Evolutionary conservation across 768 basidiomycete genomes (phyloP).

Genomic region (Leccinum arenicola): DNA sequence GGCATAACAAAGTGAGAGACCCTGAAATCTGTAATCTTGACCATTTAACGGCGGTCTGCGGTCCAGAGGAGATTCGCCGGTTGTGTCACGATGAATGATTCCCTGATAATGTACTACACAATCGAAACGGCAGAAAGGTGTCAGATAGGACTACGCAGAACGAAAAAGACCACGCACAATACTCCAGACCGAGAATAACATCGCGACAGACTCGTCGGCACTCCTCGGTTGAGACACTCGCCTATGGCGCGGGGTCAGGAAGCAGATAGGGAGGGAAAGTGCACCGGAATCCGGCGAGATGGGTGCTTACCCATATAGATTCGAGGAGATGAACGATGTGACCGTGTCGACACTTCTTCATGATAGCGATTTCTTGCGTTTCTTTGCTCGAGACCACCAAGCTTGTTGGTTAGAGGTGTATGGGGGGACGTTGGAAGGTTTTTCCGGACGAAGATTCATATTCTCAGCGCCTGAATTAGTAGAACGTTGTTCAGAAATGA

Average conservation of each 20-base stretch:
- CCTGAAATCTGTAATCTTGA: slow-evolving; percentile 98
- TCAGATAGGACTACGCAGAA: slow-evolving; percentile 7
- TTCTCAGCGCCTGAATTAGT: slow-evolving; percentile 56
- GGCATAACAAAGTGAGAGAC: slow-evolving; percentile 92
- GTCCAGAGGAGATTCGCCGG: slow-evolving; percentile 96
- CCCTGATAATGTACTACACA: slow-evolving; percentile 89
- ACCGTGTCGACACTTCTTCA: slow-evolving; percentile 93
- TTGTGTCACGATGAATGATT: slow-evolving; percentile 99
- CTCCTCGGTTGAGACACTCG: slow-evolving; percentile 31
- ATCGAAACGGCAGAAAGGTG: neutral
- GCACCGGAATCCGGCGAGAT: slow-evolving; percentile 12
- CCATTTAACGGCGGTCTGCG: slow-evolving; percentile 67
- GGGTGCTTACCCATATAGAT: slow-evolving; percentile 87
- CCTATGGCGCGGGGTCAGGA: slow-evolving; percentile 25
- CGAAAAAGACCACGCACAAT: slow-evolving; percentile 58
- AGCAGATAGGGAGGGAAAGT: slow-evolving; percentile 20
- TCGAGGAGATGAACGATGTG: slow-evolving; percentile 88
- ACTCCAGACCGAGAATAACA: slow-evolving; percentile 91
- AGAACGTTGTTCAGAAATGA: slow-evolving; percentile 9
- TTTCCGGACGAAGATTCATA: slow-evolving; percentile 50
- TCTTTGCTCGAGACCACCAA: slow-evolving; percentile 74
- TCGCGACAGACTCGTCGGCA: slow-evolving; percentile 88
- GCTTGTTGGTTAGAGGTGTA: slow-evolving; percentile 61
- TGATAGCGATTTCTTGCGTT: slow-evolving; percentile 93
- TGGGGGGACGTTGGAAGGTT: slow-evolving; percentile 44